phyloP scores from a whole-genome alignment of 306 rosid genomes.

The Inga leiocalycina region DNA sequence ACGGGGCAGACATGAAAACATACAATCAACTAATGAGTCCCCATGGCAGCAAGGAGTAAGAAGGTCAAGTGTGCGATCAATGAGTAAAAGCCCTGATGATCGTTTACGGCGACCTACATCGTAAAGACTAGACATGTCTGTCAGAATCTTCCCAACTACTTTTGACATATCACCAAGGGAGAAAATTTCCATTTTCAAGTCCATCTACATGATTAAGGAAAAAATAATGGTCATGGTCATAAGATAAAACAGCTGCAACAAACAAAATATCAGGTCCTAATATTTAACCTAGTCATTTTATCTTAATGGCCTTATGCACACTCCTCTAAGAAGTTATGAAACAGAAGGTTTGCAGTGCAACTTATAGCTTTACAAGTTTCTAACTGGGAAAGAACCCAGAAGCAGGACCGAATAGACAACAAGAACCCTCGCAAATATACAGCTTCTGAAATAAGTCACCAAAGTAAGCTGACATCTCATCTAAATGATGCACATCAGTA shows the following conservation, averaged over 20 bases:
- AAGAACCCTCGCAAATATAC: conserved; percentile 1
- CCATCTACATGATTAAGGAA: conserved; percentile 74
- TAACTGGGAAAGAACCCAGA: conserved; percentile 1
- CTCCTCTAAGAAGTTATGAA: conserved; percentile 6
- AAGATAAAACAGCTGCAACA: conserved; percentile 31
- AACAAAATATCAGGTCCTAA: conserved; percentile 10
- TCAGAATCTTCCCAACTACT: conserved; percentile 79
- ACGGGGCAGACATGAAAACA: conserved; percentile 76
- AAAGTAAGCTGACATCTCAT: conserved; percentile 29
- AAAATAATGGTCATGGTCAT: conserved; percentile 37
- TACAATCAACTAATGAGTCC: conserved; percentile 84
- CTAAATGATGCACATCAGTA: conserved; percentile 29
- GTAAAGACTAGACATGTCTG: conserved; percentile 94
- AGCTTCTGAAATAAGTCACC: conserved; percentile 15
- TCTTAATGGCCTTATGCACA: background rate
- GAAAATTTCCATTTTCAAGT: conserved; percentile 93
- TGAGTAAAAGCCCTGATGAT: conserved; percentile 80
- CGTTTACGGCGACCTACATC: conserved; percentile 89
- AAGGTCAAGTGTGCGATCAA: conserved; percentile 97
- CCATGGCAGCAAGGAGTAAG: conserved; percentile 94
- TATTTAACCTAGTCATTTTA: conserved; percentile 13
- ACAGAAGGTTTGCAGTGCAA: conserved; percentile 8
- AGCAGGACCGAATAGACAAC: conserved; percentile 9
- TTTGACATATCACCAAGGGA: conserved; percentile 91
- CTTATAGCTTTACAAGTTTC: conserved; percentile 25